Conservation (phyloP, 1,139 yeast species). For the Scheffersomyces illinoinensis region DNA sequence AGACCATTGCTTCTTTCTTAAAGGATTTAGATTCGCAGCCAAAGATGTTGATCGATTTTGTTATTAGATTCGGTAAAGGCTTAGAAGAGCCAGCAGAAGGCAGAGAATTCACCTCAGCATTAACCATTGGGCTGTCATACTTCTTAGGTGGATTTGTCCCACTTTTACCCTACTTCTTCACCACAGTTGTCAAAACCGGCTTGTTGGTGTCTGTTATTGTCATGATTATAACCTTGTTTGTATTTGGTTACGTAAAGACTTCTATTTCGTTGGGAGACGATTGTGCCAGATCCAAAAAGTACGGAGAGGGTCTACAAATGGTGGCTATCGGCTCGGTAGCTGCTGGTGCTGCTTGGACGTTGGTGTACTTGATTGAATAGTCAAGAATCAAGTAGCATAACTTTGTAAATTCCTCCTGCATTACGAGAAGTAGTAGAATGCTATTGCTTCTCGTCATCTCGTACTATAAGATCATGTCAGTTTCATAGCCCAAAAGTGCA, state of each 20-base stretch:
- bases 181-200: slow-evolving; percentile 71
- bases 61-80: slow-evolving; percentile 72
- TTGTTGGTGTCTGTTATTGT: slow-evolving; percentile 72
- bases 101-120: slow-evolving; percentile 71
- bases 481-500: background rate
- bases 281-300: slow-evolving; percentile 59
- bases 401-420: background rate
- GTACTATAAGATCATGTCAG: background rate
- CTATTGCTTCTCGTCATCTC: background rate
- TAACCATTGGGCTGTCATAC: slow-evolving; percentile 74
- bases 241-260: slow-evolving; percentile 86
- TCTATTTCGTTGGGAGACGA: slow-evolving; percentile 80
- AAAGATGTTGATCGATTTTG: slow-evolving; percentile 66
- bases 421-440: background rate
- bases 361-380: slow-evolving; percentile 75
- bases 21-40: slow-evolving; percentile 72
- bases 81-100: slow-evolving; percentile 82
- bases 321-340: slow-evolving; percentile 90
- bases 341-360: slow-evolving; percentile 95
- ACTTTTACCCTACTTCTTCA: slow-evolving; percentile 76
- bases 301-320: slow-evolving; percentile 87
- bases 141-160: slow-evolving; percentile 85
- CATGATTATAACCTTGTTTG: slow-evolving; percentile 82
- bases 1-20: slow-evolving; percentile 63
- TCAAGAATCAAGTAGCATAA: background rate